Conservation (phyloP, 2,329 filamentous ascomycete genomes). For the Colletotrichum tofieldiae region DNA sequence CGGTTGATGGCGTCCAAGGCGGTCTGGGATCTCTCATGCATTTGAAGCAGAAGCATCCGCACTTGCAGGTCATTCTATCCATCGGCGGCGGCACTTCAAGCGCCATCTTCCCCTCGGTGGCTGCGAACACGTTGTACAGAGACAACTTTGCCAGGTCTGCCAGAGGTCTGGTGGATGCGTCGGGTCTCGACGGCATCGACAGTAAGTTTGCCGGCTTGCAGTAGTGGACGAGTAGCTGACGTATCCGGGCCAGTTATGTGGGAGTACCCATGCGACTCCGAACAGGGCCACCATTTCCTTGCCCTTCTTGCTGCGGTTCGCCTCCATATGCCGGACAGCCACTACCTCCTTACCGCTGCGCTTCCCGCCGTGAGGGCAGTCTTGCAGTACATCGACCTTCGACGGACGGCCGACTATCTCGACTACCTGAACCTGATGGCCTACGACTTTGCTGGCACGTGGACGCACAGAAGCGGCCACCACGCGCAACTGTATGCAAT, state of each 20-base stretch:
- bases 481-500: constrained; percentile 82
- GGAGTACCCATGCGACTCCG: constrained; percentile 79
- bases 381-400: constrained; percentile 79
- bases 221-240: constrained; percentile 19
- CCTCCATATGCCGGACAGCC: constrained; percentile 76
- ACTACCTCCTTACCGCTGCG: constrained; percentile 80
- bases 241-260: constrained; percentile 75
- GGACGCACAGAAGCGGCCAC: constrained; percentile 78
- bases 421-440: constrained; percentile 86
- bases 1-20: constrained; percentile 79
- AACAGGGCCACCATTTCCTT: constrained; percentile 80
- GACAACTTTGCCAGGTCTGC: constrained; percentile 81
- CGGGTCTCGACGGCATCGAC: constrained; percentile 76
- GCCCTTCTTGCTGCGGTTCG: constrained; percentile 78
- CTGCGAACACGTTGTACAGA: constrained; percentile 71
- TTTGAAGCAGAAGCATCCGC: constrained; percentile 79
- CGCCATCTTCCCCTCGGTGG: constrained; percentile 78
- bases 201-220: constrained; percentile 62
- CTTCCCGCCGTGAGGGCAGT: constrained; percentile 78
- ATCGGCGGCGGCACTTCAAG: constrained; percentile 79
- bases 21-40: constrained; percentile 82
- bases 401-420: constrained; percentile 74
- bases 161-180: constrained; percentile 77
- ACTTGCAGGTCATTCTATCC: constrained; percentile 83
- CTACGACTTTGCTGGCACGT: constrained; percentile 84